These are phyloP conservation scores for Blastocladiella emersonii DNA, from an alignment of 371 early-diverging fungal genomes.

Conservation along the genomic window DNA sequence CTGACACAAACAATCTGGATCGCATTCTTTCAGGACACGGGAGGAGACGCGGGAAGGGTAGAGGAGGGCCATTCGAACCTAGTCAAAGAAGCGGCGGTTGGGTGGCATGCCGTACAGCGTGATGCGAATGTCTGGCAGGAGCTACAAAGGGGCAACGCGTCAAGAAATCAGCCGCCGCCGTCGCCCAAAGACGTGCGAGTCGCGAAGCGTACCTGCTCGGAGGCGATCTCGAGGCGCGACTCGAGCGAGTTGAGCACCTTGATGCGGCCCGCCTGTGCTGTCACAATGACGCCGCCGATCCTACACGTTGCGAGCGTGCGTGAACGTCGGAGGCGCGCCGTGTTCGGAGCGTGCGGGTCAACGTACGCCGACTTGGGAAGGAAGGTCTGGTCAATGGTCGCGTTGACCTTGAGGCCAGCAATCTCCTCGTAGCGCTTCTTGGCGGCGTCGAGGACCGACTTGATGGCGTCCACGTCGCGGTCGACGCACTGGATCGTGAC, in stretches of 20 bases:
- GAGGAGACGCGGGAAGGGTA: too few relatives aligned
- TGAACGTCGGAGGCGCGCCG: too few relatives aligned
- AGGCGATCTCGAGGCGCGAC: conserved; percentile 64
- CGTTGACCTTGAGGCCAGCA: conserved; percentile 16
- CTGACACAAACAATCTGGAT: too few relatives aligned
- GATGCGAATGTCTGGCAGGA: conserved; percentile 81
- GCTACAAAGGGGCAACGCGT: conserved; percentile 22
- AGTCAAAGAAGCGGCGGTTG: conserved; percentile 83
- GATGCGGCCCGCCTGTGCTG: conserved; percentile 62
- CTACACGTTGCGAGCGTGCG: conserved; percentile 17
- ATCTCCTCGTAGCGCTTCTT: conserved; percentile 26
- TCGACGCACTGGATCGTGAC: conserved; percentile 57
- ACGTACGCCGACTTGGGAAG: conserved; percentile 38
- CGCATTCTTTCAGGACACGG: too few relatives aligned
- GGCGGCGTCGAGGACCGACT: conserved; percentile 1
- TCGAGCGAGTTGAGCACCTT: conserved; percentile 77
- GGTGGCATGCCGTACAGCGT: conserved; percentile 78
- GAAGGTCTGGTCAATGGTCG: conserved; percentile 39
- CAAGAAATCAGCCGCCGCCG: not conserved
- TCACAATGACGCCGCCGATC: conserved; percentile 81
- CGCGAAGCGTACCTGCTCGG: conserved; percentile 38
- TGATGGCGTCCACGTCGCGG: conserved; percentile 35
- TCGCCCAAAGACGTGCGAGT: not conserved
- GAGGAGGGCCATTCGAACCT: too few relatives aligned
- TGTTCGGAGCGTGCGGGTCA: not conserved